These are phyloP conservation scores for Cyanodermella asteris DNA, from an alignment of 2,329 filamentous ascomycete species.

Conservation along the genomic window DNA sequence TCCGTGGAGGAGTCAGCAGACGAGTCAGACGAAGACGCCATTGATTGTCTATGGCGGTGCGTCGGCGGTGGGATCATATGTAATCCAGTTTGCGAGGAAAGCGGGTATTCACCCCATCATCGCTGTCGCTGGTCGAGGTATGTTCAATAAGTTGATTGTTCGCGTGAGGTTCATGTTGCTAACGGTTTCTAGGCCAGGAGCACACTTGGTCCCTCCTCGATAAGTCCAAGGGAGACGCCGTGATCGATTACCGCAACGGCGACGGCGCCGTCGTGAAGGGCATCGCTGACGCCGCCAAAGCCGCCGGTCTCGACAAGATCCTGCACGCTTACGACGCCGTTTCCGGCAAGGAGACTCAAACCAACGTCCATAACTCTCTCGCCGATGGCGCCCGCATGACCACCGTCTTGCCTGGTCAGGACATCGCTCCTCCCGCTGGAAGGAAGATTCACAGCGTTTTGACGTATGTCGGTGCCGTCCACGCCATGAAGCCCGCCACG, in stretches of 20 bases:
- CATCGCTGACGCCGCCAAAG: slow-evolving; percentile 22
- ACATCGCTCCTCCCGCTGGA: slow-evolving; percentile 12
- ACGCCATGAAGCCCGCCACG: slow-evolving; percentile 7
- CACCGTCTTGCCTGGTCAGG: slow-evolving; percentile 20
- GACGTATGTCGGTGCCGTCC: slow-evolving; percentile 17
- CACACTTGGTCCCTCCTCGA: slow-evolving; percentile 33
- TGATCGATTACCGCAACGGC: slow-evolving; percentile 39
- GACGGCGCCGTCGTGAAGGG: slow-evolving; percentile 26
- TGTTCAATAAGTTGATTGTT: slow-evolving; percentile 8
- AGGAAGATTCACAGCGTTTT: no score
- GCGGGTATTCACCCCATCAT: slow-evolving; percentile 41
- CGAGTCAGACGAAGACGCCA: slow-evolving; percentile 15
- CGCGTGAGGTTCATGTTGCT: no score
- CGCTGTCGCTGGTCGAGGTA: slow-evolving; percentile 32
- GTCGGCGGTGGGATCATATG: slow-evolving; percentile 35
- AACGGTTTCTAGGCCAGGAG: no score
- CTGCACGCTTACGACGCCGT: slow-evolving; percentile 36
- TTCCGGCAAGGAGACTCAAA: slow-evolving; percentile 27
- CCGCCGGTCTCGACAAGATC: slow-evolving; percentile 17
- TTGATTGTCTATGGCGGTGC: slow-evolving; percentile 28
- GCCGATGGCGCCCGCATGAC: slow-evolving; percentile 15
- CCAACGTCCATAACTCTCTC: slow-evolving; percentile 24
- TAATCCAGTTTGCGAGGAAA: slow-evolving; percentile 31
- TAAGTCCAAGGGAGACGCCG: slow-evolving; percentile 29
- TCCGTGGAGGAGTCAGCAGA: slow-evolving; percentile 20